Base-by-base conservation (phyloP, 2,329 filamentous ascomycete genomes). In the Fusarium illudens region DNA sequence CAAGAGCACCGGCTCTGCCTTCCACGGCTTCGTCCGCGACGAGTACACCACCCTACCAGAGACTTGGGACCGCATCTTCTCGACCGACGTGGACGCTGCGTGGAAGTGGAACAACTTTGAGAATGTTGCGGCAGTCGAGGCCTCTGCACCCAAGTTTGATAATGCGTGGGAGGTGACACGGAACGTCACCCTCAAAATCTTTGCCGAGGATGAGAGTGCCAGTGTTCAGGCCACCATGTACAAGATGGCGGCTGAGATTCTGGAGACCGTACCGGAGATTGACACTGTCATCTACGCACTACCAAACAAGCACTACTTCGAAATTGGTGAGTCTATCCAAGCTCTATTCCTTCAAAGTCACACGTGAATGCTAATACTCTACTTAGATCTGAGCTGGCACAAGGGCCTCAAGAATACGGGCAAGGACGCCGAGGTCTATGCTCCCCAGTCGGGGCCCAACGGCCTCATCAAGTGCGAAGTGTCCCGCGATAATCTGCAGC, bases 261-360 rank as follows among this genome's bases (percentile, higher is more conserved):
- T 99, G 55, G 90, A 87, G 9, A 88, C 85, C 20, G 92, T 90
- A 22, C 91, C 93, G 13, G 84, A 90, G 67, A 87, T 94, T 20
- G 87, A 90, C 44, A 84, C 86, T 20, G 92, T 96, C 39, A 87
- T 91, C 73, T 98, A 97, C 78, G 85, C 90, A 9, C 85, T 99
- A 75, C 96, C 96, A 11, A 99, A 99, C 85, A 98, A 97, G 84
- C 96, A 99, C 82, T 98, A 97, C 83, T 98, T 98, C 77, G 95
- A 98, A 81, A 90, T 98, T 79, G 92, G 89, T 93, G 83, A 82
- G 90, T 84, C 13, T 48, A 34, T 13, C 39, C 39, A 15, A 32
- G 7, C 4, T 12, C 11, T 17, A 33, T 44, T 44, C 29, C n/a
- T 15, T 6, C 13, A 34, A 6, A n/a, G n/a, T n/a, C 11, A 27